Evolutionary conservation across 176 grass and related monocot species (phyloP), one percentile per base, ranked within the genome.

Genomic region (Avena eriantha): DNA sequence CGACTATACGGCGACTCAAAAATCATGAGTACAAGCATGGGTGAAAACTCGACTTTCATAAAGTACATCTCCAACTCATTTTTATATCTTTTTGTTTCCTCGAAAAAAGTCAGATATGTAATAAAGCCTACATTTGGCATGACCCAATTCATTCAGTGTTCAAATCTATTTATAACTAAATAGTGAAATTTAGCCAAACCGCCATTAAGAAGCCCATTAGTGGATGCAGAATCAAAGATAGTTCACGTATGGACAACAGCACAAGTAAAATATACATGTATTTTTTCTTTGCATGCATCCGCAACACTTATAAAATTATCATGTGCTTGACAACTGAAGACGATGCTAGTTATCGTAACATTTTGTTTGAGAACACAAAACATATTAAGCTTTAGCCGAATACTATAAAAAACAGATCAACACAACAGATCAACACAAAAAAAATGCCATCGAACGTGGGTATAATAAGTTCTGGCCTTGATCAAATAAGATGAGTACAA

Each of bases 401-500:
- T 36, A 54, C 46, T 55, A 18, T 4, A 8, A 16, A 64, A 73
- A 45, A 48, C 47, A 56, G 75, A 76, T 50, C 17, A 33, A 13
- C 8, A 31, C 15, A 77, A n/a, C n/a, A n/a, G n/a, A n/a, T n/a
- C n/a, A n/a, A n/a, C n/a, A n/a, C n/a, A 89, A 48, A 85, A 57
- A 29, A 41, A 41, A 78, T 4, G 9, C 12, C 29, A 66, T 12
- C 0, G 0, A 50, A 8, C 15, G 5, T 59, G 19, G 7, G n/a
- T 55, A 70, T 43, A 39, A 54, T n/a, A 47, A 64, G 23, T 57
- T 87, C 34, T 41, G 3, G 21, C 33, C 7, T 83, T 64, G 9
- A 23, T 31, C 41, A 68, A 82, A 33, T 51, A 53, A 64, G 50
- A 82, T 69, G 51, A 43, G 83, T 65, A 81, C 26, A 14, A 69